Evolutionary conservation across 1,284 basidiomycete species (phyloP).

Genomic region (Apiotrichum montevideense): DNA sequence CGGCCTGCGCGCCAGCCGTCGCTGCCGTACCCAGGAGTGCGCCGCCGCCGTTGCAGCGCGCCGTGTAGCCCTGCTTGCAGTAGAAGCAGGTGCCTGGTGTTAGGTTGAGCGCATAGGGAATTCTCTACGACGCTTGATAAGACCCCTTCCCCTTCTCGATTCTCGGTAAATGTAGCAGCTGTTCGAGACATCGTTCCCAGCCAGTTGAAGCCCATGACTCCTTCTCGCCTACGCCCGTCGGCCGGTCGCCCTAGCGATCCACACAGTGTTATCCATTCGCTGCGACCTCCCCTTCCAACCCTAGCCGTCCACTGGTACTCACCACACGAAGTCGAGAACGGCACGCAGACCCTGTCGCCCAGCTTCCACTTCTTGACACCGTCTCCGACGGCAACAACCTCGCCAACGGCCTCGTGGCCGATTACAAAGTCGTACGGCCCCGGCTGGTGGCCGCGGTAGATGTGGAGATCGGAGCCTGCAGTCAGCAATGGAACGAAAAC

Average conservation of each 20-base stretch:
- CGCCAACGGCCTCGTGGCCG: constrained; percentile 80
- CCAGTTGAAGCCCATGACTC: too few relatives aligned
- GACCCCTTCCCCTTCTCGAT: too few relatives aligned
- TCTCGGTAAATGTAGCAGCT: too few relatives aligned
- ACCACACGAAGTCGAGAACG: constrained; percentile 77
- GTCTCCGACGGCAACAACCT: constrained; percentile 64
- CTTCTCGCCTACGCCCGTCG: too few relatives aligned
- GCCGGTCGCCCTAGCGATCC: too few relatives aligned
- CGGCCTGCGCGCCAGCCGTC: constrained; percentile 76
- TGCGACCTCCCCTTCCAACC: too few relatives aligned
- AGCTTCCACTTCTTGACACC: constrained; percentile 62
- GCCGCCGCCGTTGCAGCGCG: constrained; percentile 57
- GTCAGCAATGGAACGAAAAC: not conserved
- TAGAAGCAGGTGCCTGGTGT: constrained; percentile 46
- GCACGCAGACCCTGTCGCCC: constrained; percentile 78
- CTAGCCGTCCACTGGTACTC: constrained; percentile 47
- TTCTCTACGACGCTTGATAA: too few relatives aligned
- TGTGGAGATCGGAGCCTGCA: constrained; percentile 76
- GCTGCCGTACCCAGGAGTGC: constrained; percentile 48
- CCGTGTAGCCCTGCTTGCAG: constrained; percentile 69
- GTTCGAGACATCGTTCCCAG: too few relatives aligned
- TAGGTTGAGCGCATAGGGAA: not conserved
- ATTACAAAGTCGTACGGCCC: constrained; percentile 26
- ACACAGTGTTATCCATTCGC: too few relatives aligned
- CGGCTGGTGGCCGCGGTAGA: constrained; percentile 59